A percentile compares a stretch with the other conserved stretches of the same genome.
Conservation (phyloP, 2,329 filamentous ascomycete genomes). For the Drechslera avenae region DNA sequence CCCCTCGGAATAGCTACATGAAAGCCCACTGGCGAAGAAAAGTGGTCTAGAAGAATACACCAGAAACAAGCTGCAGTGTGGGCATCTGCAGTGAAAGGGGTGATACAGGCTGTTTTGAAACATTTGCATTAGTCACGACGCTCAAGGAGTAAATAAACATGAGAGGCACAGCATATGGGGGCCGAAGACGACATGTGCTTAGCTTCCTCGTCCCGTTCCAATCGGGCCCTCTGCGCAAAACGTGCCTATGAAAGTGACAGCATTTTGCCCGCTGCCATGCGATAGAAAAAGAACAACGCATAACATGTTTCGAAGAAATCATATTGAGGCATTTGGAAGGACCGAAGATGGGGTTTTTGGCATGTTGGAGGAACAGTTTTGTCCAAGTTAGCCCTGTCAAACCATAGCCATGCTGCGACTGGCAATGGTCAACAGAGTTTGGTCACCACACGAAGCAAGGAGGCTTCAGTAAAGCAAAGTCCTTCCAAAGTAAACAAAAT, state of each 20-base stretch:
- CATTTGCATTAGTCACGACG: slow-evolving; percentile 9
- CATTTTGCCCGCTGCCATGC: slow-evolving; percentile 5
- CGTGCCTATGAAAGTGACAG: slow-evolving; percentile 10
- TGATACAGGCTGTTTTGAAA: slow-evolving; percentile 8
- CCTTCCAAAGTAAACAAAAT: slow-evolving; percentile 4
- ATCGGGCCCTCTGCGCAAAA: slow-evolving; percentile 6
- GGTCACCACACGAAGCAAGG: slow-evolving; percentile 4
- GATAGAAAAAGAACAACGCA: slow-evolving; percentile 7
- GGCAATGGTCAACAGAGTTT: slow-evolving; percentile 10
- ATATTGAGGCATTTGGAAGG: slow-evolving; percentile 4
- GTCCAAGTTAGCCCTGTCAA: slow-evolving; percentile 4
- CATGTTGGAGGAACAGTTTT: slow-evolving; percentile 3
- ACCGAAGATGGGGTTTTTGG: background rate
- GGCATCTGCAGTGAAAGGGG: slow-evolving; percentile 4
- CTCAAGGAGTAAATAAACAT: slow-evolving; percentile 12
- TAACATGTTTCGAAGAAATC: slow-evolving; percentile 2
- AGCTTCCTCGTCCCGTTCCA: slow-evolving; percentile 10
- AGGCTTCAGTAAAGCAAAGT: slow-evolving; percentile 1
- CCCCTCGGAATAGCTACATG: slow-evolving; percentile 2
- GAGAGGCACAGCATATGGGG: slow-evolving; percentile 22
- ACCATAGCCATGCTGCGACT: slow-evolving; percentile 10
- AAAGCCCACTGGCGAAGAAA: background rate
- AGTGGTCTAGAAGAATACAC: background rate
- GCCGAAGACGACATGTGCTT: slow-evolving; percentile 14
- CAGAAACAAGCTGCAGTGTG: slow-evolving; percentile 3